Conservation (phyloP, 768 basidiomycete species). For the Termitomyces sp. region DNA sequence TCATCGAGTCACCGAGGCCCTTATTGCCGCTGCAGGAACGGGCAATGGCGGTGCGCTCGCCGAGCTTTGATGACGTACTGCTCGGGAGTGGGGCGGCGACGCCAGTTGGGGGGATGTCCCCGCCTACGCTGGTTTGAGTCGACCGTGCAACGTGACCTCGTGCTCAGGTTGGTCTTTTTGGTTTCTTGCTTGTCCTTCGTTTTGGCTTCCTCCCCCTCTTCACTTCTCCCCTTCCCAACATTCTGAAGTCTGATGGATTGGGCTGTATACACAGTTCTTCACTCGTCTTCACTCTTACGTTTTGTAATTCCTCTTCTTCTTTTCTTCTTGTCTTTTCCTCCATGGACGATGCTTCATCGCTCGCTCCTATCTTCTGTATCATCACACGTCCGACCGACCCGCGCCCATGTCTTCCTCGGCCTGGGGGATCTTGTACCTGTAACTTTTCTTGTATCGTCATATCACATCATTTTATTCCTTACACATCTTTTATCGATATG, state of each 20-base stretch:
- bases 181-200: not conserved
- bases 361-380: not conserved
- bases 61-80: conserved; percentile 21
- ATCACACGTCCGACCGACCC: not conserved
- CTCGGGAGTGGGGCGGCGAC: conserved; percentile 7
- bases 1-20: conserved; percentile 41
- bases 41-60: conserved; percentile 18
- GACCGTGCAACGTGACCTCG: not conserved
- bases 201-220: not conserved
- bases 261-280: not conserved
- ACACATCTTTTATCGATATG: not conserved
- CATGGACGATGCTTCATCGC: conserved; percentile 5
- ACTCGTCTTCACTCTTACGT: not conserved
- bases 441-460: not conserved
- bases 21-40: conserved; percentile 17
- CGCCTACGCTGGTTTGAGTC: conserved; percentile 8
- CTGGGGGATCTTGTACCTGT: not conserved
- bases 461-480: not conserved
- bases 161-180: not conserved
- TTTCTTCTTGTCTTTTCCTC: not conserved
- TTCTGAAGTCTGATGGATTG: not conserved
- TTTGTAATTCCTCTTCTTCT: not conserved
- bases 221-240: not conserved
- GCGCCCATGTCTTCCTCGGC: not conserved
- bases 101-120: conserved; percentile 9